phyloP scores from a whole-genome alignment of 129 eudicot genomes.

The Kitagawia praeruptora region DNA sequence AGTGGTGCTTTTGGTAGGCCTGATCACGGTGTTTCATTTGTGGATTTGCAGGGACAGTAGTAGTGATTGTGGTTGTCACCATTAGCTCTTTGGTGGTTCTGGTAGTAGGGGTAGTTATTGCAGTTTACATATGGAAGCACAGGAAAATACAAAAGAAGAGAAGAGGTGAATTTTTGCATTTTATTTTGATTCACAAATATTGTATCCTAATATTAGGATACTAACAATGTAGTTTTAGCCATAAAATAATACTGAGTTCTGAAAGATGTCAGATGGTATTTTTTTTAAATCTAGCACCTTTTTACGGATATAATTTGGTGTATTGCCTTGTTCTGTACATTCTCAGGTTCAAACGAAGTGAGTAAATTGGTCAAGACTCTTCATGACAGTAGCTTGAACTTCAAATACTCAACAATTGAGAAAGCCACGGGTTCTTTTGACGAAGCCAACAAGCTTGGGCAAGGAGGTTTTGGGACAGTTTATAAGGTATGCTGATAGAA shows the following conservation, averaged over 20 bases:
- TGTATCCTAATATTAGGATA: too few relatives aligned
- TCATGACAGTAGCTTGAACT: slow-evolving; percentile 60
- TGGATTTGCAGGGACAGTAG: slow-evolving; percentile 41
- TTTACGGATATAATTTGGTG: neutral
- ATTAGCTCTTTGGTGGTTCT: slow-evolving; percentile 54
- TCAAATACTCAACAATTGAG: slow-evolving; percentile 72
- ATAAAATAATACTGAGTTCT: neutral
- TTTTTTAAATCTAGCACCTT: neutral
- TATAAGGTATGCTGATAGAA: slow-evolving; percentile 44
- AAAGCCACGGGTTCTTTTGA: slow-evolving; percentile 67
- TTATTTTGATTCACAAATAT: neutral
- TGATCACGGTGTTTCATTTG: slow-evolving; percentile 8
- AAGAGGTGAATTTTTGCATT: slow-evolving; percentile 38
- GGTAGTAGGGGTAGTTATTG: slow-evolving; percentile 35
- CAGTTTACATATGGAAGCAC: slow-evolving; percentile 35
- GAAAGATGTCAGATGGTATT: neutral
- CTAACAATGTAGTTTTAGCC: neutral
- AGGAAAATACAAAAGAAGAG: slow-evolving; percentile 50
- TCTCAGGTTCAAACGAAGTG: slow-evolving; percentile 43
- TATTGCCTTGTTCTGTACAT: neutral
- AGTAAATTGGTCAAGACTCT: slow-evolving; percentile 56
- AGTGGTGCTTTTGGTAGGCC: neutral
- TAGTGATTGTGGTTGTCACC: slow-evolving; percentile 39
- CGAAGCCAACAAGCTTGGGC: slow-evolving; percentile 80
- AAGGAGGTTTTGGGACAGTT: slow-evolving; percentile 89